phyloP scores from a whole-genome alignment of 177 flowering plant genomes.

The Vitis hybrid region DNA sequence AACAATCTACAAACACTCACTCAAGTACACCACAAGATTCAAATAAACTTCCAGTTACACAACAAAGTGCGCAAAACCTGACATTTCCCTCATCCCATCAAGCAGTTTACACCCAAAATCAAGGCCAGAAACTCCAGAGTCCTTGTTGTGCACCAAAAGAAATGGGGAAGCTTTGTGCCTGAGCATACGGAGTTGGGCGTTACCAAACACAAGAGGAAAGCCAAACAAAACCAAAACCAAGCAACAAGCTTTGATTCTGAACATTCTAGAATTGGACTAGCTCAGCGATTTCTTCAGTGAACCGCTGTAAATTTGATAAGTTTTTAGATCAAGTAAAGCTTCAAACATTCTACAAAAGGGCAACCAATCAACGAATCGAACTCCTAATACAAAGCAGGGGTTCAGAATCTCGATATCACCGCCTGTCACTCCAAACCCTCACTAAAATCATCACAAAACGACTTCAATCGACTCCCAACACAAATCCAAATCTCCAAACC shows the following conservation, averaged over 20 bases:
- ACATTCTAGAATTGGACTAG: constrained; percentile 33
- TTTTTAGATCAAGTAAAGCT: constrained; percentile 26
- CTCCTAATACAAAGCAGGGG: not conserved
- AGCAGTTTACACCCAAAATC: constrained; percentile 10
- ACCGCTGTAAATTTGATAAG: constrained; percentile 14
- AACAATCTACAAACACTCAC: constrained; percentile 15
- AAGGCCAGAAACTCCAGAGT: constrained; percentile 3
- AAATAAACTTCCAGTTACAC: constrained; percentile 16
- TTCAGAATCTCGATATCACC: constrained; percentile 6
- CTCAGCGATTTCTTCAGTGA: constrained; percentile 20
- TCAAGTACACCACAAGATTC: constrained; percentile 14
- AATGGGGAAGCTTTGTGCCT: constrained; percentile 25
- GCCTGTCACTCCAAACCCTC: not conserved
- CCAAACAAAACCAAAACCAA: constrained; percentile 24
- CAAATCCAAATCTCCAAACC: constrained; percentile 11
- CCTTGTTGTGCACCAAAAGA: constrained; percentile 21
- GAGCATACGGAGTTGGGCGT: constrained; percentile 17
- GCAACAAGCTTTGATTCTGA: constrained; percentile 27
- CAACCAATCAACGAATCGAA: constrained; percentile 5
- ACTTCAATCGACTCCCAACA: constrained; percentile 11
- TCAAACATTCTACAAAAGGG: constrained; percentile 18
- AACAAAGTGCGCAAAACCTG: not conserved
- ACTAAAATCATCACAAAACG: not conserved
- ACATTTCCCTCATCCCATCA: constrained; percentile 5
- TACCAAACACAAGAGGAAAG: constrained; percentile 15